Evolutionary conservation across 495 filamentous ascomycete genomes (phyloP).

Genomic region (Podospora pseudoanserina): DNA sequence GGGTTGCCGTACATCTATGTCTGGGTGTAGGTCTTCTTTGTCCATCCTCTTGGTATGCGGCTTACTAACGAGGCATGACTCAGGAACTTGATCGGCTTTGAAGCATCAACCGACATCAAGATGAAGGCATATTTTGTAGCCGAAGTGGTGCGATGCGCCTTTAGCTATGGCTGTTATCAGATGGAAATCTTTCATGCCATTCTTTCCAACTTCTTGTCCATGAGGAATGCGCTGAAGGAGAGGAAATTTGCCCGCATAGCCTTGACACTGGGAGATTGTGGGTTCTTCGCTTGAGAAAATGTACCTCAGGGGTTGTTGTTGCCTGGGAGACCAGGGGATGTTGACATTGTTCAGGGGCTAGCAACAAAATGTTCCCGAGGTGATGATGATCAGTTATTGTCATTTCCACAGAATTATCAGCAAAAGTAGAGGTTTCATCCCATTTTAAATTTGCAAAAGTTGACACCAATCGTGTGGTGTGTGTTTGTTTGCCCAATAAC

Average conservation of each 20-base stretch:
- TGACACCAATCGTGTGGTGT: too few species aligned
- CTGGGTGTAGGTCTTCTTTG: conserved; percentile 14
- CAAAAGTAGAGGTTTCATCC: too few species aligned
- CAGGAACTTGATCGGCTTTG: conserved; percentile 17
- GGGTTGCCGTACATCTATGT: conserved; percentile 19
- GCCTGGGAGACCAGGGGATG: neutral
- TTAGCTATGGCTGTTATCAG: conserved; percentile 18
- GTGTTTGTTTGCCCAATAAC: too few species aligned
- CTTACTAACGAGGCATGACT: neutral
- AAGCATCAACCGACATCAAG: conserved; percentile 2
- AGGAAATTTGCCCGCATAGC: neutral
- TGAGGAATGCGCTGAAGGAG: neutral
- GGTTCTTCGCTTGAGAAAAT: neutral
- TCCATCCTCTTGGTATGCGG: neutral
- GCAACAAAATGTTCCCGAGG: neutral
- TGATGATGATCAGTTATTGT: neutral
- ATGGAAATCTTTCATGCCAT: conserved; percentile 9
- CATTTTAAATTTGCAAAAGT: too few species aligned
- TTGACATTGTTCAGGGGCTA: neutral
- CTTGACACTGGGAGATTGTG: neutral
- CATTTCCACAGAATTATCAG: neutral
- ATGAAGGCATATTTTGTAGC: conserved; percentile 15
- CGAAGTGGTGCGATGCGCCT: conserved; percentile 14
- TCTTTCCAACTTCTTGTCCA: neutral
- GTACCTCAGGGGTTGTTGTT: neutral